phyloP scores from a whole-genome alignment of 768 basidiomycete genomes.

The Boletus subparvulus region DNA sequence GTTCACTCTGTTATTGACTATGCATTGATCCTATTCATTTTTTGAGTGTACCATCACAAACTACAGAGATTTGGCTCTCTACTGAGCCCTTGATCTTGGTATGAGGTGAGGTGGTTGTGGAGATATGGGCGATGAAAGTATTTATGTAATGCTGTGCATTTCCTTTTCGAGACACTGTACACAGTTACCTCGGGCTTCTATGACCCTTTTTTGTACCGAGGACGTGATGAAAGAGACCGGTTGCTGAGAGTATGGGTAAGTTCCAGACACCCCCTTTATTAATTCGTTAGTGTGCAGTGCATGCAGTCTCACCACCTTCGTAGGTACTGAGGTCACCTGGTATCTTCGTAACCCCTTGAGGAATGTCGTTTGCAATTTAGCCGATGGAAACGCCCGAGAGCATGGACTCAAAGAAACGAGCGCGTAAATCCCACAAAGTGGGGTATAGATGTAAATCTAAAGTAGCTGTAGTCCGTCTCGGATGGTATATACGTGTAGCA shows the following conservation, averaged over 20 bases:
- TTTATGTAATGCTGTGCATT: too few relatives aligned
- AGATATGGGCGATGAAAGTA: too few relatives aligned
- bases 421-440: constrained; percentile 11
- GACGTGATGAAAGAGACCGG: neutral
- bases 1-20: too few relatives aligned
- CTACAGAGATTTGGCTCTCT: too few relatives aligned
- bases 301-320: neutral
- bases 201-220: neutral
- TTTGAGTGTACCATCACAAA: too few relatives aligned
- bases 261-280: neutral
- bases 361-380: too few relatives aligned
- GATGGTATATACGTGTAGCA: constrained; percentile 15
- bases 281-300: neutral
- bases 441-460: constrained; percentile 29
- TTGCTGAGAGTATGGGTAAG: neutral
- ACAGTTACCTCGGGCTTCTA: neutral
- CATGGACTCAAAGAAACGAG: neutral
- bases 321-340: too few relatives aligned
- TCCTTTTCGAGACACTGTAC: too few relatives aligned
- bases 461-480: constrained; percentile 28
- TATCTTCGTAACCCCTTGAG: neutral
- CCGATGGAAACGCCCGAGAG: constrained; percentile 10
- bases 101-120: too few relatives aligned
- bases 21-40: too few relatives aligned
- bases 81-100: too few relatives aligned